Base-by-base conservation (phyloP, 495 filamentous ascomycete genomes). In the Trichoderma gamsii region DNA sequence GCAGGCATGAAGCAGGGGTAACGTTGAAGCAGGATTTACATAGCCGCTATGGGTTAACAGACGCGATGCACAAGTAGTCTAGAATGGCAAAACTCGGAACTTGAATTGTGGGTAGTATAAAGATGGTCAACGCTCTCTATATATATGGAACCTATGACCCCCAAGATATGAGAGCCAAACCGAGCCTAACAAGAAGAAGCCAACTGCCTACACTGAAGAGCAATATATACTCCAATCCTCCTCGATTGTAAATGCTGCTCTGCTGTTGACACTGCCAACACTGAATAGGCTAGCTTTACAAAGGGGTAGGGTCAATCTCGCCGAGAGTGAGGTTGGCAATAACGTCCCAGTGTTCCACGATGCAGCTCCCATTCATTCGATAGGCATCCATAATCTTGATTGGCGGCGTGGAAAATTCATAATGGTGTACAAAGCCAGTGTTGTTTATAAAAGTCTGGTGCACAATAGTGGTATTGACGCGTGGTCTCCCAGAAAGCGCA, bases 311-410 rank as follows among this genome's bases (percentile, higher is more conserved):
- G 16, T 32, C 56, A 32, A 61, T 61, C 2, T 61, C 25, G 27
- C 16, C 56, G 16, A 61, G 25, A 61, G 56, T 61, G 23, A 32
- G 56, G 56, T 32, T 61, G 27, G 56, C 25, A 61, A 61, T 61
- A 32, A 61, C 23, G n/a, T 61, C 56, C 56, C 56, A 61, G 27
- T 61, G 56, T 25, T 61, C 56, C 11, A 61, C 56, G 29, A 61
- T 61, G 25, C 56, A 61, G 56, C 56, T 61, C 27, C 56, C 25
- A 13, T 61, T 61, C 56, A 29, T 29, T 32, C 56, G 23, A 61
- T 61, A 32, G 3, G 27, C 56, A 16, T 61, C 56, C 8, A 61
- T 32, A 6, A 61, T 61, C 12, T 29, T 61, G 11, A 32, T 32
- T 29, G 56, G 56, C 3, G 51, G 56, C 12, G 56, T 32, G 4